Percentiles rank a stretch among this genome's conserved stretches.
phyloP scores from a whole-genome alignment of 257 asterid species.

The Solanum commersonii region DNA sequence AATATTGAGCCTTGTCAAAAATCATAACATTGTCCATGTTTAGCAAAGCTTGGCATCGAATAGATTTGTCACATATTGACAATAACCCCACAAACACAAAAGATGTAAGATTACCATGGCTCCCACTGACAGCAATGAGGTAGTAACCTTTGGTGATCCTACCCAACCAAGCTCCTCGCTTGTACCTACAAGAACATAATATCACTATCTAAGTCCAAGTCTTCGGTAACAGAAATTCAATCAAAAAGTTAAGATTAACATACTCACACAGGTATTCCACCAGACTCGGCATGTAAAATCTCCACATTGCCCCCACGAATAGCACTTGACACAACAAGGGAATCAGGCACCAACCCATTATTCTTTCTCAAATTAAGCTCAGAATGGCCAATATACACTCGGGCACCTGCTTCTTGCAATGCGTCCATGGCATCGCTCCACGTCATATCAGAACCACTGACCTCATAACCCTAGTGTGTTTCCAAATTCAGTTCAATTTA shows the following conservation, averaged over 20 bases:
- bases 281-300: constrained; percentile 19
- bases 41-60: neutral
- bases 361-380: constrained; percentile 13
- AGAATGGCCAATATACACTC: constrained; percentile 21
- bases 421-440: constrained; percentile 26
- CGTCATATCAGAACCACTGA: constrained; percentile 30
- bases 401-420: constrained; percentile 19
- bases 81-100: neutral
- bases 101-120: constrained; percentile 21
- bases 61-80: neutral
- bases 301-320: constrained; percentile 22
- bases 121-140: constrained; percentile 34
- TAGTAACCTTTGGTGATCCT: constrained; percentile 21
- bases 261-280: constrained; percentile 20
- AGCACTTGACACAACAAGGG: constrained; percentile 31
- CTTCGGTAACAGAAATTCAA: neutral
- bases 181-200: constrained; percentile 10
- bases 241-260: neutral
- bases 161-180: constrained; percentile 29
- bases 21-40: neutral
- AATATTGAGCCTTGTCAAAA: neutral
- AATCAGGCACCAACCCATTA: constrained; percentile 8
- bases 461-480: constrained; percentile 16
- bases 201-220: neutral
- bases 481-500: neutral